These are phyloP conservation scores for Oryza officinalis DNA, from an alignment of 176 grass and related monocot species.

Conservation along the genomic window DNA sequence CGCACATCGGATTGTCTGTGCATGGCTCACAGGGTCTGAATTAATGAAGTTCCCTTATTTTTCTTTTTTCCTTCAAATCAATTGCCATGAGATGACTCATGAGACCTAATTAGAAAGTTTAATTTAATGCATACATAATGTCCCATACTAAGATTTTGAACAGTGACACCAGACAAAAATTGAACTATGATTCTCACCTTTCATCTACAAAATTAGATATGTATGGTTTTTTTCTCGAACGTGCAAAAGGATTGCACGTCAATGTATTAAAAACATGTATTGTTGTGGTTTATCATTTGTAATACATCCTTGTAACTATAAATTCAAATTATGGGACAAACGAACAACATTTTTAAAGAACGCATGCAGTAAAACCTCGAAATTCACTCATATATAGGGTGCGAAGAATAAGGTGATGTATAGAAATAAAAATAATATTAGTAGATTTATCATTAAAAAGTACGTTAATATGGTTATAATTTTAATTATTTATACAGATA, in stretches of 20 bases:
- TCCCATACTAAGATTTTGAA: neutral
- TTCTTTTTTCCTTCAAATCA: neutral
- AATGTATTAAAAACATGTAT: too few relatives aligned
- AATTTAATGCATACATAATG: neutral
- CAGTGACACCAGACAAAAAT: neutral
- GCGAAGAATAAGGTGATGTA: too few relatives aligned
- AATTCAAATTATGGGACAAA: too few relatives aligned
- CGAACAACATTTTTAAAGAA: too few relatives aligned
- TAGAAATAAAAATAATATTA: neutral
- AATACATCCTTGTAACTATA: too few relatives aligned
- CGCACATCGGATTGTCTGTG: slow-evolving; percentile 36
- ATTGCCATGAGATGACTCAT: neutral
- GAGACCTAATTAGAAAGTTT: neutral
- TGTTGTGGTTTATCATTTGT: neutral
- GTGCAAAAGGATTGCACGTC: too few relatives aligned
- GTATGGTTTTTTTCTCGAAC: too few relatives aligned
- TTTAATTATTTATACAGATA: neutral
- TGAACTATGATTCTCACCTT: neutral
- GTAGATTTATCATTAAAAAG: neutral
- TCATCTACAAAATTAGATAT: neutral
- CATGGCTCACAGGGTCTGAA: neutral
- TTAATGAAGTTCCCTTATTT: neutral
- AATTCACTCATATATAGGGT: too few relatives aligned
- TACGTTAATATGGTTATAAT: neutral
- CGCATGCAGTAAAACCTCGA: too few relatives aligned